phyloP scores from a whole-genome alignment of 2,329 filamentous ascomycete genomes.

The Fusarium continuum region DNA sequence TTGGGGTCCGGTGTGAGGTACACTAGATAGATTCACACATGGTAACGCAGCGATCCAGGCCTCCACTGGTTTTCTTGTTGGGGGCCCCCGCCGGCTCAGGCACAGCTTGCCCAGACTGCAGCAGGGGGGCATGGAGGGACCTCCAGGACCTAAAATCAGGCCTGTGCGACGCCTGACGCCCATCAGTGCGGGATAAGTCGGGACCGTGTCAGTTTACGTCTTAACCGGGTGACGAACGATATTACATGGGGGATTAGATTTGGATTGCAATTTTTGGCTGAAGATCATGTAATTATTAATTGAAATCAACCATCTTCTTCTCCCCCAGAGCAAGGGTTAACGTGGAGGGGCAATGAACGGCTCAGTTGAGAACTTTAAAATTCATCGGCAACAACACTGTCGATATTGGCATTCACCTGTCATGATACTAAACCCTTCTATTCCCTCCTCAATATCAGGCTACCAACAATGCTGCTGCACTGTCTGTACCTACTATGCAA shows the following conservation, averaged over 20 bases:
- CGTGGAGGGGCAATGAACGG: slow-evolving; percentile 34
- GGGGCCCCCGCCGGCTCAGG: slow-evolving; percentile 10
- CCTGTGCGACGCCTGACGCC: slow-evolving; percentile 4
- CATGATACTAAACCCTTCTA: neutral
- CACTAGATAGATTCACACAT: slow-evolving; percentile 32
- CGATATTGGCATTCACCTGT: neutral
- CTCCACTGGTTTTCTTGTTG: slow-evolving; percentile 26
- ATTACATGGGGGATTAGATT: too few relatives aligned
- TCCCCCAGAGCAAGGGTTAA: slow-evolving; percentile 27
- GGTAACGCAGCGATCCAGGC: slow-evolving; percentile 1
- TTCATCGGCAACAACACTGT: neutral
- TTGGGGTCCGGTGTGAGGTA: too few relatives aligned
- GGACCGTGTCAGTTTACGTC: slow-evolving; percentile 30
- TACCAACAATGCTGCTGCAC: neutral
- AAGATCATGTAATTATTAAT: slow-evolving; percentile 21
- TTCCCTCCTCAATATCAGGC: neutral
- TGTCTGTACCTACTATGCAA: too few relatives aligned
- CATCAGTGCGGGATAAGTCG: slow-evolving; percentile 38
- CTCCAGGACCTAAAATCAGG: neutral
- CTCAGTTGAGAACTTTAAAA: neutral
- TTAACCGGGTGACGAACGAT: slow-evolving; percentile 20
- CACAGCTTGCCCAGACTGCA: too few relatives aligned
- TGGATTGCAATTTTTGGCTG: neutral
- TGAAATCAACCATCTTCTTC: too few relatives aligned
- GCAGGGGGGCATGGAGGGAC: too few relatives aligned